Conservation (phyloP, 805 yeast genomes). For the Yamadazyma insecticola region DNA sequence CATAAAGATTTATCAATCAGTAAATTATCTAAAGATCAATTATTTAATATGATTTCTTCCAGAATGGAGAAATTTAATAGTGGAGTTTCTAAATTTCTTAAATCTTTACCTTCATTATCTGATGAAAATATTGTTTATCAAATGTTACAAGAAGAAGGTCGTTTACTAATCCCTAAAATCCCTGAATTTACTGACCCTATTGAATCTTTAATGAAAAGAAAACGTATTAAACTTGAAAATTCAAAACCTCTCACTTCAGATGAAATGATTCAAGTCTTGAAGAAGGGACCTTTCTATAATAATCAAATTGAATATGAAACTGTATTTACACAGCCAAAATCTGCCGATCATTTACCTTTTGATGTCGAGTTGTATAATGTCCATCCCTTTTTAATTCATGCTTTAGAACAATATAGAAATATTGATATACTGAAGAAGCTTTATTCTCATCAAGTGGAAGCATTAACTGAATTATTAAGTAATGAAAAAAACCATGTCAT, state of each 20-base stretch:
- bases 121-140: slow-evolving; percentile 3
- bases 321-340: slow-evolving; percentile 40
- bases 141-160: slow-evolving; percentile 1
- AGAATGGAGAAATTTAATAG: slow-evolving; percentile 49
- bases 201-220: slow-evolving; percentile 12
- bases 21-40: slow-evolving; percentile 46
- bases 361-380: slow-evolving; percentile 27
- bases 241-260: slow-evolving; percentile 34
- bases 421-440: slow-evolving; percentile 42
- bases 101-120: not conserved
- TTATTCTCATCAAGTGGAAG: slow-evolving; percentile 81
- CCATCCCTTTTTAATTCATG: slow-evolving; percentile 43
- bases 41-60: slow-evolving; percentile 55
- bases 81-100: slow-evolving; percentile 10
- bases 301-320: slow-evolving; percentile 58
- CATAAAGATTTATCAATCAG: slow-evolving; percentile 16
- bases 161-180: slow-evolving; percentile 5
- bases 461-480: slow-evolving; percentile 51
- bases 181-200: slow-evolving; percentile 11
- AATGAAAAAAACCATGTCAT: slow-evolving; percentile 56
- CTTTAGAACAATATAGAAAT: slow-evolving; percentile 45
- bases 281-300: slow-evolving; percentile 46
- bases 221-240: slow-evolving; percentile 3
- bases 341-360: slow-evolving; percentile 42
- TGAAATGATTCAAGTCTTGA: slow-evolving; percentile 46